Percentiles rank a stretch among this genome's conserved stretches.
Evolutionary conservation across 805 yeast genomes (phyloP).

Genomic region (Danielozyma ontarioensis): DNA sequence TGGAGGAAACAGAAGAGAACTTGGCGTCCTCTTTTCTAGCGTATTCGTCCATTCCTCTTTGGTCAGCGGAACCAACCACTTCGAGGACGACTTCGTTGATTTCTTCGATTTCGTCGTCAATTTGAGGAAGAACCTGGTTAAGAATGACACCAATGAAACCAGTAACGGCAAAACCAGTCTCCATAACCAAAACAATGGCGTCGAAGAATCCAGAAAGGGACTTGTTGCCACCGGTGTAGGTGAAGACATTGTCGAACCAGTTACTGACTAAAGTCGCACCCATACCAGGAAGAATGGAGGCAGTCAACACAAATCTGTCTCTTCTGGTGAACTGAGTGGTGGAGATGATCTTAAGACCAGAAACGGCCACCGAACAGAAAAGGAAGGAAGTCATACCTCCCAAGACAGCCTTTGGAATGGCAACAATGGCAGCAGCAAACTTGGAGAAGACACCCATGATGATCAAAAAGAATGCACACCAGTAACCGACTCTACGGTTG

Average conservation of each 20-base stretch:
- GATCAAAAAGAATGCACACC: slow-evolving; percentile 74
- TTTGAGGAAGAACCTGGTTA: slow-evolving; percentile 60
- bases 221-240: slow-evolving; percentile 57
- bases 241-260: slow-evolving; percentile 63
- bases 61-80: slow-evolving; percentile 37
- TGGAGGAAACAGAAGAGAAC: slow-evolving; percentile 4
- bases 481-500: slow-evolving; percentile 72
- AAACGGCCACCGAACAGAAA: slow-evolving; percentile 71
- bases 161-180: slow-evolving; percentile 67
- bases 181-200: slow-evolving; percentile 66
- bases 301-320: slow-evolving; percentile 68
- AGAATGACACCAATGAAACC: slow-evolving; percentile 61
- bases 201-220: slow-evolving; percentile 57
- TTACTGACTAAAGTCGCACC: slow-evolving; percentile 60
- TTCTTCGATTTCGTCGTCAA: slow-evolving; percentile 44
- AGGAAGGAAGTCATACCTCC: slow-evolving; percentile 87
- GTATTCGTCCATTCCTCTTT: slow-evolving; percentile 27
- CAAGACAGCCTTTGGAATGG: slow-evolving; percentile 58
- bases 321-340: slow-evolving; percentile 61
- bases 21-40: slow-evolving; percentile 27
- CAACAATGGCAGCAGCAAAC: slow-evolving; percentile 51
- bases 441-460: slow-evolving; percentile 80
- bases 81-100: slow-evolving; percentile 42
- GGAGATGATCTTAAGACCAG: slow-evolving; percentile 65
- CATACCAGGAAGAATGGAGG: slow-evolving; percentile 58